Evolutionary conservation across 768 basidiomycete species (phyloP).

Genomic region (Phlebiopsis flavidoalba): DNA sequence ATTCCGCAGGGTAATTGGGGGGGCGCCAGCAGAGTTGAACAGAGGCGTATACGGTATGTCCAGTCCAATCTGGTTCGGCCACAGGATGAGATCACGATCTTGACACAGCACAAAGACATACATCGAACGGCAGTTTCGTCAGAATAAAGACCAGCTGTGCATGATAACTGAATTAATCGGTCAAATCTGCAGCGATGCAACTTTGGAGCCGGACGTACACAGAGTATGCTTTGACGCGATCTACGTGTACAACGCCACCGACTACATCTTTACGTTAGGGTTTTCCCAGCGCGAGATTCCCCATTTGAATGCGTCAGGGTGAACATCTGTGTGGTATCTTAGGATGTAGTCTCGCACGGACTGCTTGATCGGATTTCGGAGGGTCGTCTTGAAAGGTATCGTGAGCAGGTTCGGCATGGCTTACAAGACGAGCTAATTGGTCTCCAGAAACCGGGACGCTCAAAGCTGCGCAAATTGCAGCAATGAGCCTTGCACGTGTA

Average conservation of each 20-base stretch:
- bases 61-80: conserved; percentile 55
- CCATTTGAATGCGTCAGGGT: conserved; percentile 79
- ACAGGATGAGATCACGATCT: neutral
- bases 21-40: conserved; percentile 51
- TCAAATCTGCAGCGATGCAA: conserved; percentile 2
- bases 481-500: neutral
- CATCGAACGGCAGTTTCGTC: conserved; percentile 82
- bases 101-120: conserved; percentile 26
- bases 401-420: conserved; percentile 76
- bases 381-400: conserved; percentile 72
- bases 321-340: conserved; percentile 55
- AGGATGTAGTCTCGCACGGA: conserved; percentile 62
- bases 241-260: conserved; percentile 47
- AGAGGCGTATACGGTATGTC: conserved; percentile 69
- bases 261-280: conserved; percentile 55
- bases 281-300: conserved; percentile 73
- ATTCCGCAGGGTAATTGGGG: conserved; percentile 63
- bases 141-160: conserved; percentile 82
- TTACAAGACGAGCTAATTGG: neutral
- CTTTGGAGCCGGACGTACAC: conserved; percentile 41
- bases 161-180: conserved; percentile 62
- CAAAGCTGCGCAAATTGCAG: neutral
- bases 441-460: neutral
- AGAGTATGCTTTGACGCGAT: conserved; percentile 46
- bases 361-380: conserved; percentile 46